A percentile compares a stretch with the other conserved stretches of the same genome.
Conservation (phyloP, 2,329 filamentous ascomycete genomes). For the Stachybotrys chlorohalonatus region DNA sequence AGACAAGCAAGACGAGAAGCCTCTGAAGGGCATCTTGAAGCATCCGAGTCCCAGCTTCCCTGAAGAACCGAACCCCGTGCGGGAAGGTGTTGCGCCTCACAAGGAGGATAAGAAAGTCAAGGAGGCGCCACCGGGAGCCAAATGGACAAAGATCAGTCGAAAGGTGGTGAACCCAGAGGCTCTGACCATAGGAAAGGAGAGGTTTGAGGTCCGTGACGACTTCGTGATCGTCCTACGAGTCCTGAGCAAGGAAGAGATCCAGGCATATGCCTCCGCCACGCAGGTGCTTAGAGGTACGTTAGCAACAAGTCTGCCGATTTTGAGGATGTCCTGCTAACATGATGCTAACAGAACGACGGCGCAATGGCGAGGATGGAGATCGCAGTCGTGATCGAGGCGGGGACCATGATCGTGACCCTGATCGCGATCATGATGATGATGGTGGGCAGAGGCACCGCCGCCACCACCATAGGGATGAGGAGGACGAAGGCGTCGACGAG, state of each 20-base stretch:
- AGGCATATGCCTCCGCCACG: constrained; percentile 75
- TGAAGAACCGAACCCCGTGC: constrained; percentile 71
- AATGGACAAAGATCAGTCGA: constrained; percentile 90
- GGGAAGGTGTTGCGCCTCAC: constrained; percentile 88
- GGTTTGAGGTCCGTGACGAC: constrained; percentile 85
- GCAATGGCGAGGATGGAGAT: constrained; percentile 20
- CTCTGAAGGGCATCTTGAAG: constrained; percentile 79
- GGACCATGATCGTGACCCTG: constrained; percentile 17
- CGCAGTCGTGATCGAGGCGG: constrained; percentile 7
- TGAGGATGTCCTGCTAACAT: constrained; percentile 5
- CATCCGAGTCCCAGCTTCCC: constrained; percentile 75
- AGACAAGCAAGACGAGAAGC: constrained; percentile 54
- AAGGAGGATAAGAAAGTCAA: constrained; percentile 70
- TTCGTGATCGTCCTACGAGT: constrained; percentile 91
- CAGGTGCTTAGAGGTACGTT: constrained; percentile 67
- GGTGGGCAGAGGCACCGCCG: neutral
- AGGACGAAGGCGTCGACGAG: constrained; percentile 20
- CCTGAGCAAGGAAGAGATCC: constrained; percentile 79
- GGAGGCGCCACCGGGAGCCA: constrained; percentile 67
- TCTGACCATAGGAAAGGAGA: constrained; percentile 75
- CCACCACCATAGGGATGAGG: constrained; percentile 6
- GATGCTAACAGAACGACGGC: constrained; percentile 17
- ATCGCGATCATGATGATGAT: constrained; percentile 19
- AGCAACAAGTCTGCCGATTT: neutral
- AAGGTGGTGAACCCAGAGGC: constrained; percentile 85